phyloP scores from a whole-genome alignment of 768 basidiomycete species.

The Tulasnella sp. region DNA sequence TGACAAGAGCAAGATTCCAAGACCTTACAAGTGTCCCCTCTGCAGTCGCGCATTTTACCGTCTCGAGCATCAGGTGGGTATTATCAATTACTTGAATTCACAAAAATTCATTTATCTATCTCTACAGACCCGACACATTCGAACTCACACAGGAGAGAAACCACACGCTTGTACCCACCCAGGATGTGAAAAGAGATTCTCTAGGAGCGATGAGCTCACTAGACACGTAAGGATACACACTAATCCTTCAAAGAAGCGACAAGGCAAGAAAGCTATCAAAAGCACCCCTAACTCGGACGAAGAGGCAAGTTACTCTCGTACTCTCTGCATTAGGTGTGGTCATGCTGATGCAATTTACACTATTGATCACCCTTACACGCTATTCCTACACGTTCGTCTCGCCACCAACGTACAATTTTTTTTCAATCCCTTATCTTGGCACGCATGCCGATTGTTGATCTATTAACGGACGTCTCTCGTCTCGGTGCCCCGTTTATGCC shows the following conservation, averaged over 20 bases:
- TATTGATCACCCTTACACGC: not conserved
- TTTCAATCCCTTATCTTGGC: not conserved
- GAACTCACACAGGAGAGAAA: conserved; percentile 97
- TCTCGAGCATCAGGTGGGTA: conserved; percentile 82
- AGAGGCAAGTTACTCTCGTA: conserved; percentile 43
- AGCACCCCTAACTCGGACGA: conserved; percentile 32
- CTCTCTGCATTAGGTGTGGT: not conserved
- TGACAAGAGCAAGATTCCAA: conserved; percentile 37
- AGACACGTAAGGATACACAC: conserved; percentile 85
- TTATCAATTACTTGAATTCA: too few species aligned
- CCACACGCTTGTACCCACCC: conserved; percentile 87
- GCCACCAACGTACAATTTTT: too few species aligned
- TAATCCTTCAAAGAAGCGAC: conserved; percentile 34
- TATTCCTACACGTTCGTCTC: not conserved
- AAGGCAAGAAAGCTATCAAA: conserved; percentile 34
- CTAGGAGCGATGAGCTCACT: conserved; percentile 95
- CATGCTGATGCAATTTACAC: not conserved
- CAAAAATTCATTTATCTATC: conserved; percentile 4
- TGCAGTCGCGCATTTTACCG: conserved; percentile 94
- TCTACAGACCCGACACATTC: conserved; percentile 83
- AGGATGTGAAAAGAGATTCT: conserved; percentile 96
- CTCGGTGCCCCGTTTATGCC: too few species aligned
- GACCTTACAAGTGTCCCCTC: conserved; percentile 95
- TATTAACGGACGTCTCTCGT: too few species aligned
- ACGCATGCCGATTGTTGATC: conserved; percentile 2